Base-by-base conservation (phyloP, 2,329 filamentous ascomycete genomes). In the Epichloe hybrida region DNA sequence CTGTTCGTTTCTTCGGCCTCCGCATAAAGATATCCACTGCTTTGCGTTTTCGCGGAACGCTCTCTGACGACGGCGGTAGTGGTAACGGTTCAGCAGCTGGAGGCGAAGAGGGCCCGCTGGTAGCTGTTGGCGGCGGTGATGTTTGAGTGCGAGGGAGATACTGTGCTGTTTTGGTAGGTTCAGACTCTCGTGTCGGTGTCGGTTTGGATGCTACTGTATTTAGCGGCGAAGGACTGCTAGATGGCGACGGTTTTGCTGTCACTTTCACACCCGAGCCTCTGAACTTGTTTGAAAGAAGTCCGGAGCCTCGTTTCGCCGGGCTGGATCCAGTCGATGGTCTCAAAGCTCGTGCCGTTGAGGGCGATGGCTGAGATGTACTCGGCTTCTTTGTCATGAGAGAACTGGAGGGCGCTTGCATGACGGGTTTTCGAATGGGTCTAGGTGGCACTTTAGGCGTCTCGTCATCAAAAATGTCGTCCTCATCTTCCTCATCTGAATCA, bases 21-120 rank as follows among this genome's bases (percentile, higher is more conserved):
- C 64, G 66, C 71, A 76, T 75, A 54, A 78, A 78, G n/a, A 76
- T 64, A 53, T 71, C 70, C 4, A 71, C 69, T 0, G 64, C 59
- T 57, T 74, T 74, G 49, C 73, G 68, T 57, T 76, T 76, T 41
- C 65, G 62, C 8, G 56, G 48, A 3, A 58, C 4, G 27, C 44
- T 21, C 7, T 31, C 40, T 21, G 48, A 46, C 23, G 49, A 17
- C 4, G 48, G 12, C 15, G 40, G 38, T 43, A 13, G 31, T 44
- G 50, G 31, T 15, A 35, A 12, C 5, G 46, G 13, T 20, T 50
- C 47, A 7, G 40, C n/a, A 36, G 43, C 5, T 23, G 51, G 51
- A 21, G 50, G 31, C 7, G 37, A 38, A 21, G 50, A 40, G n/a
- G n/a, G 40, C 3, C 21, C 46, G 6, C 21, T 41, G 17, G 17